phyloP scores from a whole-genome alignment of 768 basidiomycete genomes.

The Hypholoma sublateritium region DNA sequence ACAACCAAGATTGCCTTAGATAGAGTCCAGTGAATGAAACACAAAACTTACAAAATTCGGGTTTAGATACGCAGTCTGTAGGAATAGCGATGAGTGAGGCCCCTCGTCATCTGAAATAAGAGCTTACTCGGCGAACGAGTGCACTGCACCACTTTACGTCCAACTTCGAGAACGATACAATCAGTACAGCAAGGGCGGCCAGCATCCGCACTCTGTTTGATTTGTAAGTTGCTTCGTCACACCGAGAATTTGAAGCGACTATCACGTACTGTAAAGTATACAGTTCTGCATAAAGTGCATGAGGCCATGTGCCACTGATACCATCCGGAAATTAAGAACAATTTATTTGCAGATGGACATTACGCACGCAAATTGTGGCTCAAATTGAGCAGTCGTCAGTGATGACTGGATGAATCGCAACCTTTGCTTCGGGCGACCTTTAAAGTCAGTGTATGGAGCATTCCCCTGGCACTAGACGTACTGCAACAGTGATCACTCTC shows the following conservation, averaged over 20 bases:
- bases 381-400: slow-evolving; percentile 37
- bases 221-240: neutral
- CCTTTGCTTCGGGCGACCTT: slow-evolving; percentile 23
- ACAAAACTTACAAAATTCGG: slow-evolving; percentile 38
- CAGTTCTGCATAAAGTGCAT: slow-evolving; percentile 33
- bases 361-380: slow-evolving; percentile 42
- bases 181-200: slow-evolving; percentile 34
- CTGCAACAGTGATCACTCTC: slow-evolving; percentile 34
- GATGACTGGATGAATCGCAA: slow-evolving; percentile 37
- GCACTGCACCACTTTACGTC: slow-evolving; percentile 45
- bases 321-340: neutral
- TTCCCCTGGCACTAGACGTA: slow-evolving; percentile 14
- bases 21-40: neutral
- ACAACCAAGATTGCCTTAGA: neutral
- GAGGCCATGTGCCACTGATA: slow-evolving; percentile 41
- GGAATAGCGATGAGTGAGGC: neutral
- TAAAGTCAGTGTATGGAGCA: neutral
- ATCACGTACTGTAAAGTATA: slow-evolving; percentile 32
- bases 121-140: slow-evolving; percentile 38
- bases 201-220: slow-evolving; percentile 27
- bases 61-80: slow-evolving; percentile 44
- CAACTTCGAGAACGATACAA: slow-evolving; percentile 37
- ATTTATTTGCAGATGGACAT: neutral
- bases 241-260: neutral
- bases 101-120: neutral